A percentile compares a stretch with the other conserved stretches of the same genome.
Conservation (phyloP, 2,329 filamentous ascomycete species). For the Cordyceps cicadae region DNA sequence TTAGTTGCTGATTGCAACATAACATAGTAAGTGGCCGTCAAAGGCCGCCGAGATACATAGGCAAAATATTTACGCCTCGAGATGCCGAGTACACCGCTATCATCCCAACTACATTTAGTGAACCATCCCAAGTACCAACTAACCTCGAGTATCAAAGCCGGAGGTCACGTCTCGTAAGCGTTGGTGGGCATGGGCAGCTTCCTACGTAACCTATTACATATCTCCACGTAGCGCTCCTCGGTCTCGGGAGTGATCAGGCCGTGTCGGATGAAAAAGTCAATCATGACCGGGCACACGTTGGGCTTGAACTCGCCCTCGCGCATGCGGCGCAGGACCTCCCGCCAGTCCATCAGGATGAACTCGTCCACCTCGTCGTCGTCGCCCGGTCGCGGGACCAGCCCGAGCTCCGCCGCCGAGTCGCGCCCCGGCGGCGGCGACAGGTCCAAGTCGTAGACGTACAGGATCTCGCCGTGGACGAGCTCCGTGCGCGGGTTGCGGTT, state of each 20-base stretch:
- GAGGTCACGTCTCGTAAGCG: neutral
- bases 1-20: conserved; percentile 1
- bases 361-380: conserved; percentile 68
- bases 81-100: conserved; percentile 5
- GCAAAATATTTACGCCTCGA: neutral
- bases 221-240: conserved; percentile 64
- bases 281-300: conserved; percentile 67
- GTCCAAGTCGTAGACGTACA: conserved; percentile 71
- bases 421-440: conserved; percentile 40
- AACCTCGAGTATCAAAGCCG: neutral
- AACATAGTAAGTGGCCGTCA: conserved; percentile 37
- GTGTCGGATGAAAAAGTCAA: conserved; percentile 76
- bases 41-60: conserved; percentile 43
- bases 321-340: conserved; percentile 53
- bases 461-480: conserved; percentile 30
- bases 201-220: conserved; percentile 40
- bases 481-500: conserved; percentile 21
- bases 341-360: conserved; percentile 60
- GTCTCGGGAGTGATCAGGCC: conserved; percentile 64
- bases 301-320: conserved; percentile 69
- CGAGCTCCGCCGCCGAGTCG: conserved; percentile 34
- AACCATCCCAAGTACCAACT: too few species aligned
- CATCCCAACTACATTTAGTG: neutral
- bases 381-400: conserved; percentile 57
- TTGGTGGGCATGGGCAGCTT: conserved; percentile 32